These are phyloP conservation scores for Sporobolomyces phaffii DNA, from an alignment of 768 basidiomycete genomes.

Conservation along the genomic window DNA sequence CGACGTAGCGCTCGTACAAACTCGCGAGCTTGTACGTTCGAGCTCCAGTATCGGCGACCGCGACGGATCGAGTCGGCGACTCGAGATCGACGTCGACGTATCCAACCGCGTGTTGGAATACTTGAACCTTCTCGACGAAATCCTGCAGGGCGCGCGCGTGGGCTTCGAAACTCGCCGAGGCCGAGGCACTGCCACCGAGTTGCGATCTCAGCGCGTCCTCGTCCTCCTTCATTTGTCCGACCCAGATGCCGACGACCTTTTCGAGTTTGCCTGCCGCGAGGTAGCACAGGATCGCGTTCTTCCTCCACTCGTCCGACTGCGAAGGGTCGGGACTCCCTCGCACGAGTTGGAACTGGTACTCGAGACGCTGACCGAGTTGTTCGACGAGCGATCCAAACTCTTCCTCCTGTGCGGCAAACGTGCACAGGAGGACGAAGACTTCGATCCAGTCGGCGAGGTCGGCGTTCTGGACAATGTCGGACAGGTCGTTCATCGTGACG, in stretches of 20 bases:
- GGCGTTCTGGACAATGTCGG: constrained; percentile 92
- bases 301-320: constrained; percentile 55
- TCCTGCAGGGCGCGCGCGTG: constrained; percentile 82
- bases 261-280: constrained; percentile 85
- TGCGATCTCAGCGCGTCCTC: constrained; percentile 51
- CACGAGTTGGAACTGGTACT: constrained; percentile 66
- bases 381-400: constrained; percentile 85
- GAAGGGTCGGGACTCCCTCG: constrained; percentile 48
- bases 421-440: constrained; percentile 92
- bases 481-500: constrained; percentile 83
- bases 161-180: constrained; percentile 56
- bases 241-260: constrained; percentile 82
- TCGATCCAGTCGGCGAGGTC: constrained; percentile 92
- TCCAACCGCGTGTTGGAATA: constrained; percentile 79
- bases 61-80: constrained; percentile 46
- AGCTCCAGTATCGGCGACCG: constrained; percentile 51
- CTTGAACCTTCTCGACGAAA: constrained; percentile 92
- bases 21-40: constrained; percentile 74
- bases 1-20: constrained; percentile 88
- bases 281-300: constrained; percentile 86
- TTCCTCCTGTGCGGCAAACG: constrained; percentile 68
- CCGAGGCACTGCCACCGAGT: not conserved
- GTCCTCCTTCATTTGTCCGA: constrained; percentile 80
- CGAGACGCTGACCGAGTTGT: constrained; percentile 82
- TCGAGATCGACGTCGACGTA: constrained; percentile 70